These are phyloP conservation scores for Cyanidiococcus yangmingshanensis DNA, from an alignment of 23 red algal species.

Conservation along the genomic window DNA sequence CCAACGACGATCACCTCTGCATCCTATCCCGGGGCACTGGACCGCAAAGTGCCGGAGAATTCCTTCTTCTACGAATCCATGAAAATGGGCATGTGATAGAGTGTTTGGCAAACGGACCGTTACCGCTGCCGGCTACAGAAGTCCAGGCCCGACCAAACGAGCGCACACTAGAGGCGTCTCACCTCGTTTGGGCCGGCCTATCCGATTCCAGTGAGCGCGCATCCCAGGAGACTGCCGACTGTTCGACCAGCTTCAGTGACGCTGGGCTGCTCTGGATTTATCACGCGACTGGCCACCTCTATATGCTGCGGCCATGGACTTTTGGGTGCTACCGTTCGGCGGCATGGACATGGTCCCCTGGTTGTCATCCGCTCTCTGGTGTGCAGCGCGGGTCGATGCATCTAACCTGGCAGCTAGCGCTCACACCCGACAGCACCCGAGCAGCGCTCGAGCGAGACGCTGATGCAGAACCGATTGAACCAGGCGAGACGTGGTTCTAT, in stretches of 20 bases:
- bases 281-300: not conserved
- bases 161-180: not conserved
- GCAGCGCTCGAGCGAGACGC: not conserved
- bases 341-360: not conserved
- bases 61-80: not conserved
- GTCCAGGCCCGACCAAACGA: not conserved
- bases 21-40: not conserved
- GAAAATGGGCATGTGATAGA: not conserved
- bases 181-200: not conserved
- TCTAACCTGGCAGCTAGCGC: not conserved
- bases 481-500: not conserved
- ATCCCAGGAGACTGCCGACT: not conserved
- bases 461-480: not conserved
- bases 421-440: not conserved
- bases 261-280: not conserved
- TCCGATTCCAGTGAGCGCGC: not conserved
- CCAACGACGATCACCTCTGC: not conserved
- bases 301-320: not conserved
- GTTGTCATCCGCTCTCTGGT: not conserved
- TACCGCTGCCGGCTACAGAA: not conserved
- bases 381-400: not conserved
- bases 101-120: not conserved
- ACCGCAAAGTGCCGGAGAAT: not conserved
- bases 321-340: not conserved
- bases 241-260: not conserved